A percentile compares a stretch with the other conserved stretches of the same genome.
These are phyloP conservation scores for Gypsophila paniculata DNA, from an alignment of 179 eudicot species.

Conservation along the genomic window DNA sequence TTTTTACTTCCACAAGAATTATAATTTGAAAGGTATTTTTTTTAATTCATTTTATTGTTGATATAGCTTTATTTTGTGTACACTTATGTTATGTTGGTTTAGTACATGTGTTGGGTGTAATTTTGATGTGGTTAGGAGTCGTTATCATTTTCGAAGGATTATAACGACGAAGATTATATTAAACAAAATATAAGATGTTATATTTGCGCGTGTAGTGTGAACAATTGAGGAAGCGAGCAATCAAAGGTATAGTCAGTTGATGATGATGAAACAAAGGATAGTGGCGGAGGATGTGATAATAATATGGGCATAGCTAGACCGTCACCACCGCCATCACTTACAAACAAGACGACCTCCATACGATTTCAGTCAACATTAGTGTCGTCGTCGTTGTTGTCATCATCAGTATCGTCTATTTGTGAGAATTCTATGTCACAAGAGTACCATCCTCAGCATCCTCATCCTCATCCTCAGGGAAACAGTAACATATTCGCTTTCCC, in stretches of 20 bases:
- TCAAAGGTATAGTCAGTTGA: constrained; percentile 5
- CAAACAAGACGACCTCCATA: background rate
- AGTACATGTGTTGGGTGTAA: too few relatives aligned
- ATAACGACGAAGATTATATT: too few relatives aligned
- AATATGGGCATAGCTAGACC: constrained; percentile 41
- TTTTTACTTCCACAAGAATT: background rate
- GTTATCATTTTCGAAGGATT: background rate
- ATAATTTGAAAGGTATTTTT: constrained; percentile 1
- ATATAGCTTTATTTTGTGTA: background rate
- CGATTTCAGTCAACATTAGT: background rate
- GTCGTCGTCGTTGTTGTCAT: too few relatives aligned
- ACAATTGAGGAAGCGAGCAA: background rate
- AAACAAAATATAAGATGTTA: background rate
- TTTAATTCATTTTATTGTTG: background rate
- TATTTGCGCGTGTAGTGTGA: background rate
- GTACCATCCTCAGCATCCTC: constrained; percentile 35
- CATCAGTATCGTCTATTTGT: constrained; percentile 5
- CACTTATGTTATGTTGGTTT: too few relatives aligned
- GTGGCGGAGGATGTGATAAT: background rate
- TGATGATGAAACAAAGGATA: constrained; percentile 29
- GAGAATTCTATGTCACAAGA: constrained; percentile 58
- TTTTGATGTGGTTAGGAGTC: background rate
- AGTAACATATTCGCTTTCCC: constrained; percentile 35
- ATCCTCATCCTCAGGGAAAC: constrained; percentile 39
- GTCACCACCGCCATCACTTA: constrained; percentile 1